phyloP scores from a whole-genome alignment of 768 basidiomycete species.

The Tricholoma sp. region DNA sequence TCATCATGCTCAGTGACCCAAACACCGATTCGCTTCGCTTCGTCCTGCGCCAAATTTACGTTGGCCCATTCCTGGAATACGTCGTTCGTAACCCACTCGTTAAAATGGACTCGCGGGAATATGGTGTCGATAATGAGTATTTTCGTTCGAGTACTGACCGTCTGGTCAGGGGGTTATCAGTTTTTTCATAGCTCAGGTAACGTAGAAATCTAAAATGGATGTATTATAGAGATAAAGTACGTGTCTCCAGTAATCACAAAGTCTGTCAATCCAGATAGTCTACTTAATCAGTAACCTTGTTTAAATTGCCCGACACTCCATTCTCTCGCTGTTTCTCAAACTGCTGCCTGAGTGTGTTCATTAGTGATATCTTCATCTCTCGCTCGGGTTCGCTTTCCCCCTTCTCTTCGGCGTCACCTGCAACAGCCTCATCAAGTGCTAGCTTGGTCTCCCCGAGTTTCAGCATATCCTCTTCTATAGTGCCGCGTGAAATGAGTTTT shows the following conservation, averaged over 20 bases:
- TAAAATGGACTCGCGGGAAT: conserved; percentile 73
- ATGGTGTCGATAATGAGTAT: conserved; percentile 91
- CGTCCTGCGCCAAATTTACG: conserved; percentile 82
- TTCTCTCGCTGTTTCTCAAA: conserved; percentile 54
- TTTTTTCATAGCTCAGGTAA: conserved; percentile 28
- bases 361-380: conserved; percentile 81
- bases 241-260: background rate
- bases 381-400: conserved; percentile 64
- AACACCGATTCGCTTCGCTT: conserved; percentile 77
- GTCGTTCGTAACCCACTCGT: conserved; percentile 91
- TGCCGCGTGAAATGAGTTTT: conserved; percentile 85
- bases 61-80: conserved; percentile 90
- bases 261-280: background rate
- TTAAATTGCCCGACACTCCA: conserved; percentile 6
- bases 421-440: conserved; percentile 90
- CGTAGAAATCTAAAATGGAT: conserved; percentile 3
- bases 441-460: conserved; percentile 86
- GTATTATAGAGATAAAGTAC: background rate
- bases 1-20: conserved; percentile 90
- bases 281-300: conserved; percentile 3
- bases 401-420: conserved; percentile 65
- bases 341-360: conserved; percentile 80
- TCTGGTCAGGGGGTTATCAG: conserved; percentile 55
- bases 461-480: conserved; percentile 97
- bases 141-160: conserved; percentile 80